Evolutionary conservation across 352 stramenopile species (phyloP).

Genomic region (Globisporangium mamillatum): DNA sequence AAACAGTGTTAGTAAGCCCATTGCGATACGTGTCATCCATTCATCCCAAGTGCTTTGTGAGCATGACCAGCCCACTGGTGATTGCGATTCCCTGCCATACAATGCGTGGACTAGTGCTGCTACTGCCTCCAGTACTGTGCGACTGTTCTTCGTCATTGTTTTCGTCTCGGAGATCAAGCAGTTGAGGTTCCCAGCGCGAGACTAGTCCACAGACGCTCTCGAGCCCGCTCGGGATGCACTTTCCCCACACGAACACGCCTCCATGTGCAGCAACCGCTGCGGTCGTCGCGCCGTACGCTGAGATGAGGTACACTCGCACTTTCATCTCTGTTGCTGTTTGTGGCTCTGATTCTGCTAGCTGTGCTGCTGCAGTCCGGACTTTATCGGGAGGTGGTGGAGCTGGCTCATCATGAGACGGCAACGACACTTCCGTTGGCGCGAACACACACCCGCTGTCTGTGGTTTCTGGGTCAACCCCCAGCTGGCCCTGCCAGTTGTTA

Average conservation of each 20-base stretch:
- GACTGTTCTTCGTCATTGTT: background rate
- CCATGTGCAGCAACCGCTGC: conserved; percentile 22
- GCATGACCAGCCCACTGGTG: conserved; percentile 41
- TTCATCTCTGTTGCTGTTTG: background rate
- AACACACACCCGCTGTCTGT: conserved; percentile 6
- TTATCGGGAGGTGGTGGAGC: background rate
- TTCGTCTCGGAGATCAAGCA: conserved; percentile 17
- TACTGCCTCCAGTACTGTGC: background rate
- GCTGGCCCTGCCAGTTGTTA: conserved; percentile 69
- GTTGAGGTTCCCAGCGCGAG: conserved; percentile 24
- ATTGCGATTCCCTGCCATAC: conserved; percentile 45
- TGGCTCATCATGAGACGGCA: conserved; percentile 1
- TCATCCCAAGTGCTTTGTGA: conserved; percentile 23
- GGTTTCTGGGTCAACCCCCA: conserved; percentile 43
- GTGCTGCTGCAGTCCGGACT: background rate
- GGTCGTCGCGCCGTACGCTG: conserved; percentile 24
- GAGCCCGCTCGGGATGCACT: conserved; percentile 27
- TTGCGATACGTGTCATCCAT: background rate
- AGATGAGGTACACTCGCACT: conserved; percentile 30
- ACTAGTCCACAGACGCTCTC: conserved; percentile 34
- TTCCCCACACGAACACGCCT: conserved; percentile 38
- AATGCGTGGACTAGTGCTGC: background rate
- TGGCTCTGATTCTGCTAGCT: background rate
- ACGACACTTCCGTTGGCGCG: background rate
- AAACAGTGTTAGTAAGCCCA: conserved; percentile 23